Evolutionary conservation across 192 early-diverging fungal genomes (phyloP).

Genomic region (Coemansia sp.): DNA sequence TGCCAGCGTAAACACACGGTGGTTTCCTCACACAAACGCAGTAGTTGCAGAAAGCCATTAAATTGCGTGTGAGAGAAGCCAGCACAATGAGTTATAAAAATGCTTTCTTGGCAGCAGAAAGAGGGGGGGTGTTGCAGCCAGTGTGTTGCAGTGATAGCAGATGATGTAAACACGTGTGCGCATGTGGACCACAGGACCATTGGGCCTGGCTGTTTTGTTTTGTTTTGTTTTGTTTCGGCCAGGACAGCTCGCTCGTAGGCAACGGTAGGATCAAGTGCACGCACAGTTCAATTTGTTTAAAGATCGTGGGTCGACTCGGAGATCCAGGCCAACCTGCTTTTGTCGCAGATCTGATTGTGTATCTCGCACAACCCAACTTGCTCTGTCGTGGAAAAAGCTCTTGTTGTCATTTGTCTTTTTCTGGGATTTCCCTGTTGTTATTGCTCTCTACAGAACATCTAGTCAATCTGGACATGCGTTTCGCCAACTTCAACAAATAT

Average conservation of each 20-base stretch:
- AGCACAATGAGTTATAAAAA: no score
- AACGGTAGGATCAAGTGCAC: background rate
- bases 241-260: no score
- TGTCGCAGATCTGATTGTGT: no score
- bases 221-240: no score
- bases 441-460: background rate
- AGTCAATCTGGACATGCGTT: conserved; percentile 19
- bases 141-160: no score
- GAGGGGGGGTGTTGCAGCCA: background rate
- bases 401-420: background rate
- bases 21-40: background rate
- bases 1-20: background rate
- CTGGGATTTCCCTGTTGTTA: background rate
- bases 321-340: no score
- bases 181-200: no score
- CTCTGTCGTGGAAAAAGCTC: background rate
- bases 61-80: background rate
- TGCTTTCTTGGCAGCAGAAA: background rate
- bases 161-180: no score
- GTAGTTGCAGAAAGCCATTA: conserved; percentile 2
- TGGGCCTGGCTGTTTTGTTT: no score
- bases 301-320: no score
- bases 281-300: background rate
- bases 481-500: conserved; percentile 43
- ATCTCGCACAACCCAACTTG: no score